These are phyloP conservation scores for Trypanosoma mega DNA, from an alignment of 208 protist genomes.

Conservation along the genomic window DNA sequence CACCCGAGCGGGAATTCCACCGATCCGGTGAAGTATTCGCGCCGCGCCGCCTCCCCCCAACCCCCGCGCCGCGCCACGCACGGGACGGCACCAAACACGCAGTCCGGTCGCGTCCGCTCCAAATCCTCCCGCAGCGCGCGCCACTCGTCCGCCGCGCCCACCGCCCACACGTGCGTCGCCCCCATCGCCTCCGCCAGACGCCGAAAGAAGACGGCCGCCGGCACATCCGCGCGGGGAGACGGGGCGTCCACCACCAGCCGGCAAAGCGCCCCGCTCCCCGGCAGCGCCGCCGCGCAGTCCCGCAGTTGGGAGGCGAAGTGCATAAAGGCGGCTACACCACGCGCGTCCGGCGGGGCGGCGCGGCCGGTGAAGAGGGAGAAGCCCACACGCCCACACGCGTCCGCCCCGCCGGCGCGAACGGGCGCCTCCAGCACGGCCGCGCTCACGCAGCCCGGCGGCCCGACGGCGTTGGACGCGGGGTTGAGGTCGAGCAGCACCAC, in stretches of 20 bases:
- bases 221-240: slow-evolving; percentile 44
- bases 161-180: slow-evolving; percentile 75
- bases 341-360: slow-evolving; percentile 37
- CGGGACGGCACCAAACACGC: slow-evolving; percentile 48
- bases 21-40: slow-evolving; percentile 74
- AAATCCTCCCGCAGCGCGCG: slow-evolving; percentile 71
- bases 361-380: slow-evolving; percentile 59
- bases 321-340: slow-evolving; percentile 35
- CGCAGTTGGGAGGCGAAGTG: slow-evolving; percentile 66
- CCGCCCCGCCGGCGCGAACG: slow-evolving; percentile 54
- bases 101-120: slow-evolving; percentile 69
- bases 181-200: slow-evolving; percentile 63
- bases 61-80: slow-evolving; percentile 30
- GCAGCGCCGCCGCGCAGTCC: slow-evolving; percentile 50
- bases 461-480: slow-evolving; percentile 66
- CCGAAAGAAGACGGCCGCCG: slow-evolving; percentile 71
- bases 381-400: slow-evolving; percentile 40
- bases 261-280: slow-evolving; percentile 13
- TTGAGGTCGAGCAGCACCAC: slow-evolving; percentile 72
- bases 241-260: slow-evolving; percentile 75
- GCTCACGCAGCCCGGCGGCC: slow-evolving; percentile 62
- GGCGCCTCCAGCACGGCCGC: slow-evolving; percentile 20
- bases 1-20: slow-evolving; percentile 52
- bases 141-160: slow-evolving; percentile 58
- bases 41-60: slow-evolving; percentile 24